A percentile compares a stretch with the other conserved stretches of the same genome.
Conservation (phyloP, 768 basidiomycete genomes). For the Lactarius indigo region DNA sequence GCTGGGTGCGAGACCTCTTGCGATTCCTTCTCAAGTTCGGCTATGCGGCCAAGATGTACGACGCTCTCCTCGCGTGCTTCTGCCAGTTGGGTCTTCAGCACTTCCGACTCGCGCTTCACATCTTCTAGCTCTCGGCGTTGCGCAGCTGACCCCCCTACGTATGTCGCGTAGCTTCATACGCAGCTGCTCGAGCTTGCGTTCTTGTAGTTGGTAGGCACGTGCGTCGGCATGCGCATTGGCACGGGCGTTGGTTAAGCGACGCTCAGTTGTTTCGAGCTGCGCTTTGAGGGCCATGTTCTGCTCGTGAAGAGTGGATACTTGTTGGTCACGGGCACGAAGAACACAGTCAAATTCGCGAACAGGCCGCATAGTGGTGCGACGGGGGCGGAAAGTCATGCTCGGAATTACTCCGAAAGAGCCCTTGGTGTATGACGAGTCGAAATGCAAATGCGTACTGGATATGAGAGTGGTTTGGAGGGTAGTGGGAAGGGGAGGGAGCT, state of each 20-base stretch:
- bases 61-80: constrained; percentile 14
- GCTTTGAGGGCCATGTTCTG: constrained; percentile 11
- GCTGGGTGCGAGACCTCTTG: background rate
- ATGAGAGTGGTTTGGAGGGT: background rate
- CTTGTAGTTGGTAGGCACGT: constrained; percentile 19
- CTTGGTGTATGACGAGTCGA: background rate
- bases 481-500: background rate
- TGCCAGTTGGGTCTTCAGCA: background rate
- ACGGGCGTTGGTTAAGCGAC: constrained; percentile 23
- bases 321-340: constrained; percentile 23
- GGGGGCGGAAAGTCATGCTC: constrained; percentile 17
- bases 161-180: constrained; percentile 19
- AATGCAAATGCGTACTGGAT: background rate
- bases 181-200: constrained; percentile 25
- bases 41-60: constrained; percentile 14
- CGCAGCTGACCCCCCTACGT: constrained; percentile 10
- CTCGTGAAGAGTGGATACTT: constrained; percentile 21
- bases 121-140: constrained; percentile 22
- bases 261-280: constrained; percentile 16
- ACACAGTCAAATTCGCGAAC: constrained; percentile 19
- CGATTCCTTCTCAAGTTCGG: constrained; percentile 19
- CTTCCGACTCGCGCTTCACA: constrained; percentile 10
- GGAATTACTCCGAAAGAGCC: constrained; percentile 7
- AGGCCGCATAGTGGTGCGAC: constrained; percentile 19
- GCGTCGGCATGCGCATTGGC: constrained; percentile 20